Base-by-base conservation (phyloP, 345 rosid species). In the Sonneratia caseolaris region DNA sequence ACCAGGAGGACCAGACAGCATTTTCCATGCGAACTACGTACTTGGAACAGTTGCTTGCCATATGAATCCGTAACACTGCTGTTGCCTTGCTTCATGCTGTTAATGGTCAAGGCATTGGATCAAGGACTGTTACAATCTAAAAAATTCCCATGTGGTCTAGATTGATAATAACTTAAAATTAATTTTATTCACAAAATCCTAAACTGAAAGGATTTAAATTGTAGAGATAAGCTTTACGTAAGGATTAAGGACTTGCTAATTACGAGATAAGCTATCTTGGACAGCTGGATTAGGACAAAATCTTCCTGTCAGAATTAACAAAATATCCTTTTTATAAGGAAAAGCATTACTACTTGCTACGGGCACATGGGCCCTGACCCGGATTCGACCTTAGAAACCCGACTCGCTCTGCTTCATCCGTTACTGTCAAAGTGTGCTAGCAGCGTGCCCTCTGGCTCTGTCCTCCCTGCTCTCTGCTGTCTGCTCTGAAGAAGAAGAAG, bases 401-500 rank as follows among this genome's bases (percentile, higher is more conserved):
- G 57, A 19, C 15, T 53, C 22, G 18, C 15, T 16, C n/a, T 53
- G 21, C 57, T 19, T 53, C 57, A 53, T 53, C n/a, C n/a, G 22
- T 53, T 7, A 3, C 57, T 16, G n/a, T 0, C 9, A 3, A 19
- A 53, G 1, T 7, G n/a, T 47, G 13, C 32, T 27, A 14, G n/a
- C 51, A 8, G 14, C 3, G 15, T 57, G 14, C 64, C 22, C 64
- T 53, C 59, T 45, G 49, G 49, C 9, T 45, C 49, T 7, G 7
- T 45, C 12, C 49, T 7, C 49, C 13, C 49, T 57, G 3, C 64
- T 57, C 64, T 19, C 59, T 49, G 19, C 55, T 49, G 18, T 42
- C 51, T 11, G 40, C 73, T 61, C 57, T 1, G 68, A 62, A 27
- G 40, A 37, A 68, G 74, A 19, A 71, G 48, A 13, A 49, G 49